Evolutionary conservation across 331 rosid genomes (phyloP), one percentile per base, ranked within the genome.

Genomic region (Prunus yedoensis): DNA sequence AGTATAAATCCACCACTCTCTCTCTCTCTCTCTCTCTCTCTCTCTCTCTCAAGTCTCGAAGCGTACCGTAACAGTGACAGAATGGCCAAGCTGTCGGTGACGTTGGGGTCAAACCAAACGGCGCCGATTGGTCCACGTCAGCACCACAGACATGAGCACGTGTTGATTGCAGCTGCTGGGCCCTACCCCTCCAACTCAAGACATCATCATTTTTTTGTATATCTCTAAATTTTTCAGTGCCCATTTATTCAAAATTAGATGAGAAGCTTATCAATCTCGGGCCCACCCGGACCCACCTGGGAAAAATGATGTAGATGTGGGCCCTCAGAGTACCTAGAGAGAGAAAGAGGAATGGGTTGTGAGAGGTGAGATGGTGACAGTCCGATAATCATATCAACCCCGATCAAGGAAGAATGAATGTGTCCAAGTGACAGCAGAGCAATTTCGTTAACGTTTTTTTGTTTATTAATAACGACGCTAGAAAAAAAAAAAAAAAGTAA

Each of bases 111-210:
- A 83, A 83, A 78, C 67, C 62, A 17, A 69, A 16, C 74, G 79
- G 77, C 84, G 63, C 21, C 20, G 10, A 66, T 83, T 79, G 77
- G 68, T 58, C 85, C 91, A 89, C 89, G 89, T 89, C 83, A 85
- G 54, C 83, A 59, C 8, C 28, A 60, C 53, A 75, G 93, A 92
- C 97, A 90, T 20, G 2, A 38, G 83, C 97, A 89, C 97, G 97
- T 92, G 97, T 90, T 89, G 78, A 83, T 87, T 25, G 87, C 89
- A 82, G 85, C 91, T 59, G 74, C 70, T 87, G 89, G 85, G 51
- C 53, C 56, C 20, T 49, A 63, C 59, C 83, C 84, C 90, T 52
- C 81, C 82, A 18, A 82, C 80, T 82, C 89, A 76, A 80, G 62
- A 81, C 74, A 52, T 30, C 83, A 50, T 78, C 74, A 56, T 68